Conservation (phyloP, 75 land plant genomes). For the Pinus taeda region DNA sequence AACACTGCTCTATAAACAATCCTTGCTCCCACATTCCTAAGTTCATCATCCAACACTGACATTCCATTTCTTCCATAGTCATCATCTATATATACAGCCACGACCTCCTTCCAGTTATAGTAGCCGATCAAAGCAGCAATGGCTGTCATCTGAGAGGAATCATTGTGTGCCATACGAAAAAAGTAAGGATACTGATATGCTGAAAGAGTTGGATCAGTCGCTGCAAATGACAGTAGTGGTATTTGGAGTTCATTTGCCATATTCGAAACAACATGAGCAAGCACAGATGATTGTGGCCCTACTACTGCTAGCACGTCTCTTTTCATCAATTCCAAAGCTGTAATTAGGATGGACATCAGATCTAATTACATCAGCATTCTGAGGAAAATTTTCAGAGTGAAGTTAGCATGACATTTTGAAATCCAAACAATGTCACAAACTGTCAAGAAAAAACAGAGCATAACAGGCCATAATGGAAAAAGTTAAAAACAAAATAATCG, state of each 20-base stretch:
- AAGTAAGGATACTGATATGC: conserved; percentile 39
- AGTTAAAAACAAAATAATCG: not conserved
- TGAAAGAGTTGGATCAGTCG: conserved; percentile 48
- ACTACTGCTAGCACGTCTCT: conserved; percentile 33
- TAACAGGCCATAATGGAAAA: not conserved
- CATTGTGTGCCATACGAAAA: conserved; percentile 30
- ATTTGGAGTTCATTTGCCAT: conserved; percentile 34
- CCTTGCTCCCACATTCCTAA: conserved; percentile 14
- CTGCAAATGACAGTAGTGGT: conserved; percentile 39
- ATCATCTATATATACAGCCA: conserved; percentile 38
- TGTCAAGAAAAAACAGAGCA: not conserved
- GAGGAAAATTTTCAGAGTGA: not conserved
- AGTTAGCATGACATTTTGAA: not conserved
- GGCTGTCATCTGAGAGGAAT: conserved; percentile 38
- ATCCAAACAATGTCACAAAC: not conserved
- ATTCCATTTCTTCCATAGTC: conserved; percentile 47
- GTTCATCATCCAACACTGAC: conserved; percentile 30
- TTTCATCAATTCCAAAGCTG: conserved; percentile 43
- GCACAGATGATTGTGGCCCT: conserved; percentile 43
- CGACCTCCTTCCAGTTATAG: conserved; percentile 37
- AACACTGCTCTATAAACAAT: conserved; percentile 18
- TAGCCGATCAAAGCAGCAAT: conserved; percentile 26
- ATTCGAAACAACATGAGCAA: conserved; percentile 39
- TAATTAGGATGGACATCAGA: conserved; percentile 1
- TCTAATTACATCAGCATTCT: not conserved